Evolutionary conservation across 2,329 filamentous ascomycete genomes (phyloP).

Genomic region (Sporothrix protearum): DNA sequence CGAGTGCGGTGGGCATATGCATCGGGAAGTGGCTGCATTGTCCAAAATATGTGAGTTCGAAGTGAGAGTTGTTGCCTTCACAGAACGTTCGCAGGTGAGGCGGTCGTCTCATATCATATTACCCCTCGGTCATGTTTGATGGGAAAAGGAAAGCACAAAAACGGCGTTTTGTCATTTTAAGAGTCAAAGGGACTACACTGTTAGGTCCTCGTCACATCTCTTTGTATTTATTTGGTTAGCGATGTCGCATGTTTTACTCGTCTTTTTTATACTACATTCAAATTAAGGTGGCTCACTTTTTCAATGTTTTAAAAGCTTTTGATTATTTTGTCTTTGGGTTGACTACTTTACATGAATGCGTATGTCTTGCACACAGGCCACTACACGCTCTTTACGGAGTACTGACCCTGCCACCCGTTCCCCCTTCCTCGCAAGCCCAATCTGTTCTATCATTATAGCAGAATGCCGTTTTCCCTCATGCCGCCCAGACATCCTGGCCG

Average conservation of each 20-base stretch:
- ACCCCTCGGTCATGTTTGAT: neutral
- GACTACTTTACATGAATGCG: slow-evolving; percentile 8
- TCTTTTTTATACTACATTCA: neutral
- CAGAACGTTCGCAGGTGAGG: neutral
- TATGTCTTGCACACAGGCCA: neutral
- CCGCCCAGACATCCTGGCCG: slow-evolving; percentile 94
- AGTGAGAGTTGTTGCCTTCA: neutral
- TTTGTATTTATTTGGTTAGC: slow-evolving; percentile 6
- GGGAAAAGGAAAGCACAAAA: neutral
- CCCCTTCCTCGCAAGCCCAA: neutral
- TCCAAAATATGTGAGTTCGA: too few species aligned
- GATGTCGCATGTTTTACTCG: neutral
- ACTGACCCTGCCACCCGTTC: neutral
- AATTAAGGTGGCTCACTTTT: too few species aligned
- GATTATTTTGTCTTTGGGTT: neutral
- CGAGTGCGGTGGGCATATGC: neutral
- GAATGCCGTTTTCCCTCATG: slow-evolving; percentile 42
- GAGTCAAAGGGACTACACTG: too few species aligned
- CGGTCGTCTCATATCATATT: neutral
- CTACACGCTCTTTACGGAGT: neutral
- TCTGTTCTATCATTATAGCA: neutral
- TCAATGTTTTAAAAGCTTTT: neutral
- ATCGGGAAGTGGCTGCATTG: neutral
- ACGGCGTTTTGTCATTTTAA: neutral
- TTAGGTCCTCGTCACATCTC: neutral